These are phyloP conservation scores for Tulasnella sp. DNA, from an alignment of 768 basidiomycete genomes.

Conservation along the genomic window DNA sequence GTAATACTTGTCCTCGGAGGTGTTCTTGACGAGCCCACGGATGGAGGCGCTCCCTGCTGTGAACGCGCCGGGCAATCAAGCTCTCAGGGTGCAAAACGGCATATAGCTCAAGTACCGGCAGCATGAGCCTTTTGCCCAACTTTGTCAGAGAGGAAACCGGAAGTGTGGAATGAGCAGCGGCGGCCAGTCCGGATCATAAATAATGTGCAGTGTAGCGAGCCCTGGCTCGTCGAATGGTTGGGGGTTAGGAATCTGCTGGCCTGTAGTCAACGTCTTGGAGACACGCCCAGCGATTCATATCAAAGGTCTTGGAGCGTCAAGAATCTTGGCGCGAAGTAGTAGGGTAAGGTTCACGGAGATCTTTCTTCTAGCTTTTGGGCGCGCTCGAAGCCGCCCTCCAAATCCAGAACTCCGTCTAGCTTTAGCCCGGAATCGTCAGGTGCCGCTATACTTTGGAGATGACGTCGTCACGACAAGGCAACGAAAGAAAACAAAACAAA, in stretches of 20 bases:
- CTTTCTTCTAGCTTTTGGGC: background rate
- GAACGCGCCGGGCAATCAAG: background rate
- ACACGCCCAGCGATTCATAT: background rate
- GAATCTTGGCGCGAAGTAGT: background rate
- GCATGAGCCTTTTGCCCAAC: background rate
- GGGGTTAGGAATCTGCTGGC: background rate
- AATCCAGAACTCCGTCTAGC: background rate
- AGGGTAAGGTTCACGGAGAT: background rate
- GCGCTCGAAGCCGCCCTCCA: background rate
- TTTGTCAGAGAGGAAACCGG: background rate
- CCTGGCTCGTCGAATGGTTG: background rate
- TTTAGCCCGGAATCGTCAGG: background rate
- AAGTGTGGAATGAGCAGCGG: background rate
- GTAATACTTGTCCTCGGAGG: background rate
- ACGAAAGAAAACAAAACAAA: background rate
- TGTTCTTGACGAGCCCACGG: background rate
- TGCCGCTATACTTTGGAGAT: background rate
- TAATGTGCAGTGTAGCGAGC: background rate
- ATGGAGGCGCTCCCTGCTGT: background rate
- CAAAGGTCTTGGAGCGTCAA: background rate
- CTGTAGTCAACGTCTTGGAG: background rate
- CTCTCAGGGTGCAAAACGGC: background rate
- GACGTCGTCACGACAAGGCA: background rate
- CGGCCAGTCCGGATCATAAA: background rate
- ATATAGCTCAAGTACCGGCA: background rate